A percentile compares a stretch with the other conserved stretches of the same genome.
Conservation (phyloP, 176 grass and related monocot species). For the Carex myosuroides region DNA sequence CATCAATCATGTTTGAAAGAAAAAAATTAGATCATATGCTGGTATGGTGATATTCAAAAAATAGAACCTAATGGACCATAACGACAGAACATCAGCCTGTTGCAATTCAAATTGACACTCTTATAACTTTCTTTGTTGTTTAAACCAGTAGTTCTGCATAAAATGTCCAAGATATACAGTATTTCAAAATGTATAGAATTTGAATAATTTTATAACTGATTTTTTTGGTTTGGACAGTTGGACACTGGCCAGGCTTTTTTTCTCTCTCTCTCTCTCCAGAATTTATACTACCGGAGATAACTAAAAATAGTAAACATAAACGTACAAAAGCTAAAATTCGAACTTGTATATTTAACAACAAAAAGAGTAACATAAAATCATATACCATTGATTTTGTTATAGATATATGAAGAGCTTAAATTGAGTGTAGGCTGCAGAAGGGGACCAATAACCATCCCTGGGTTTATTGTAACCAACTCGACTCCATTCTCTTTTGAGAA, state of each 20-base stretch:
- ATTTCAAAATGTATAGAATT: not conserved
- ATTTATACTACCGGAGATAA: not conserved
- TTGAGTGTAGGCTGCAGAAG: slow-evolving; percentile 10
- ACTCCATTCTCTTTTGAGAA: slow-evolving; percentile 24
- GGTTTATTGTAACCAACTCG: slow-evolving; percentile 11
- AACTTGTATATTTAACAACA: not conserved
- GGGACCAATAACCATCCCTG: slow-evolving; percentile 26
- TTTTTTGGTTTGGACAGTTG: not conserved
- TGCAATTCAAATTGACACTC: not conserved
- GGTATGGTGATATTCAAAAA: no score
- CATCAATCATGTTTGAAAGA: not conserved
- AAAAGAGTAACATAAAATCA: not conserved
- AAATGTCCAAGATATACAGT: not conserved
- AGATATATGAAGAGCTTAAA: not conserved
- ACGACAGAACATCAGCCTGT: not conserved
- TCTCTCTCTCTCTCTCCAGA: not conserved
- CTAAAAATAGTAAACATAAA: not conserved
- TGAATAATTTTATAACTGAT: not conserved
- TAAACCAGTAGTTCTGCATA: not conserved
- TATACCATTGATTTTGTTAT: not conserved
- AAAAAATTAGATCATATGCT: not conserved
- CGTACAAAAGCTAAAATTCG: not conserved
- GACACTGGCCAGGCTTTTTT: not conserved
- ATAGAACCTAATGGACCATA: not conserved
- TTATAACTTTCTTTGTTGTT: not conserved